Base-by-base conservation (phyloP, 2,329 filamentous ascomycete genomes). In the Thermomyces lanuginosus region DNA sequence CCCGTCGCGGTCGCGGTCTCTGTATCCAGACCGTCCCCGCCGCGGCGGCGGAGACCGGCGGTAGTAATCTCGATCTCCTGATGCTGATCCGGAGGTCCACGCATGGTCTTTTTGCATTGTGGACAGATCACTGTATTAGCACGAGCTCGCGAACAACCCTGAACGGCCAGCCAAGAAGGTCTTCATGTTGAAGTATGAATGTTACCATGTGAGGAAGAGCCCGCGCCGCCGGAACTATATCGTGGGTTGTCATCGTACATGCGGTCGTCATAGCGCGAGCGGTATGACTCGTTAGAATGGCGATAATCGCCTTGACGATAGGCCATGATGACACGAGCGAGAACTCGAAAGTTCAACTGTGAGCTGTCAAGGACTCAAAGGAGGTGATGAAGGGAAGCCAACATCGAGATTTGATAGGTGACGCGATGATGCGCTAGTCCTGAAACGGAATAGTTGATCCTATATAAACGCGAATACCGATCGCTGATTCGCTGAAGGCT, bases 231-330 rank as follows among this genome's bases (percentile, higher is more conserved):
- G 21, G 54, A 54, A 29, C 48, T 50, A 30, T 56, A 58, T 39
- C 44, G 45, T 18, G 54, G 52, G 30, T 39, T 45, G 33, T 62
- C 60, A 37, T 61, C 57, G 37, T 61, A 61, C 49, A 61, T 58
- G 26, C 48, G 44, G 29, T 58, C 49, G 25, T 51, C 45, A 28
- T 39, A 41, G 26, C 40, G 38, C 26, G 42, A 22, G 6, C 27
- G 41, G 22, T 43, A 43, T 0, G 38, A 30, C 5, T 37, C 43
- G 6, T n/a, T n/a, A n/a, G n/a, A n/a, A n/a, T n/a, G n/a, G n/a
- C n/a, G n/a, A n/a, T n/a, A n/a, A n/a, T n/a, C n/a, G n/a, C n/a
- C n/a, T n/a, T n/a, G n/a, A n/a, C n/a, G n/a, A n/a, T n/a, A n/a
- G n/a, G n/a, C n/a, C n/a, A n/a, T n/a, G n/a, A n/a, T n/a, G n/a